Conservation (phyloP, 1,139 yeast genomes). For the Suzukiozyma palmioleophila region DNA sequence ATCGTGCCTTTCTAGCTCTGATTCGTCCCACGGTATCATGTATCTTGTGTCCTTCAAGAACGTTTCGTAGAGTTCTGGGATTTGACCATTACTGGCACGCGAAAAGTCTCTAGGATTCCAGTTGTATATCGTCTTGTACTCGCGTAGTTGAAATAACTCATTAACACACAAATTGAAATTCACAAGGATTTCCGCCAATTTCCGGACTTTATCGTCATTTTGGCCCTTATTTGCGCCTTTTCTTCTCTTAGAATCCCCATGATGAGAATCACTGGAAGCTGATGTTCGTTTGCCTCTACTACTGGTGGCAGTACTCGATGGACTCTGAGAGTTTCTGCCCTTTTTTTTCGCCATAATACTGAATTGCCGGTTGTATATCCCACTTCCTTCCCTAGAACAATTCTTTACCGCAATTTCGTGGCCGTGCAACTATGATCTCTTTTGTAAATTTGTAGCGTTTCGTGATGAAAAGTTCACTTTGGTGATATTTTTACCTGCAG, state of each 20-base stretch:
- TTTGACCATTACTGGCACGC: constrained; percentile 18
- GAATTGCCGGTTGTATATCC: background rate
- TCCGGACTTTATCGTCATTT: constrained; percentile 14
- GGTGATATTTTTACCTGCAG: too few species aligned
- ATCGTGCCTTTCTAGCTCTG: constrained; percentile 13
- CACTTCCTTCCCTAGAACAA: too few species aligned
- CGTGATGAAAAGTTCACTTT: too few species aligned
- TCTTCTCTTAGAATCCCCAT: constrained; percentile 1
- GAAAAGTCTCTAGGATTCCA: constrained; percentile 55
- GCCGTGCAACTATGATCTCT: too few species aligned
- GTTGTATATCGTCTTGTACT: constrained; percentile 53
- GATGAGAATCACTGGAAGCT: background rate
- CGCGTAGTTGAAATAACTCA: constrained; percentile 55
- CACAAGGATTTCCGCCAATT: constrained; percentile 32
- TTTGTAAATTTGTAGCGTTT: too few species aligned
- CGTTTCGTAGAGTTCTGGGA: constrained; percentile 34
- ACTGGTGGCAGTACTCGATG: background rate
- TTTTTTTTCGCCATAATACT: constrained; percentile 1
- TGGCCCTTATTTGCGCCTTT: background rate
- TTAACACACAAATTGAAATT: constrained; percentile 43
- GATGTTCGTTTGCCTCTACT: constrained; percentile 3
- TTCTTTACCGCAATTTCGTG: too few species aligned
- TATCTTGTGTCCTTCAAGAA: constrained; percentile 27
- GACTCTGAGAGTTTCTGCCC: background rate
- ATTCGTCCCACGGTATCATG: constrained; percentile 32